Percentiles rank a stretch among this genome's conserved stretches.
These are phyloP conservation scores for Eucalyptus cladocalyx DNA, from an alignment of 345 rosid genomes.

Conservation along the genomic window DNA sequence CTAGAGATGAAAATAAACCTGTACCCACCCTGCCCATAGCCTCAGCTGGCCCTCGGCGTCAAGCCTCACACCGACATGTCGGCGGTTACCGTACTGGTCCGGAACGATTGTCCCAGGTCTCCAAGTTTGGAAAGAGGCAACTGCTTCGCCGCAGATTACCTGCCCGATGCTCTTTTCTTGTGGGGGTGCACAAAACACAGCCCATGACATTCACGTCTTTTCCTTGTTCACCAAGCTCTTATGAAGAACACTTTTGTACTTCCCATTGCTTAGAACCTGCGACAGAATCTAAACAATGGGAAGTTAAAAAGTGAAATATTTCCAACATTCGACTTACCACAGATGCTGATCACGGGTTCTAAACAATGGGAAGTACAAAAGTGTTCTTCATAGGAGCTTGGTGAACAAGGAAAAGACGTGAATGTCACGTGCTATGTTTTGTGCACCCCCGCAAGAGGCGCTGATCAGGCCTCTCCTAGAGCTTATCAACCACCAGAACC, in stretches of 20 bases:
- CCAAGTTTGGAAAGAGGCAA: constrained; percentile 35
- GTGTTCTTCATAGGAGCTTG: constrained; percentile 36
- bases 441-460: constrained; percentile 22
- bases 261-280: constrained; percentile 51
- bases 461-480: constrained; percentile 24
- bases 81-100: constrained; percentile 33
- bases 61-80: constrained; percentile 51
- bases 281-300: neutral
- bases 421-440: constrained; percentile 46
- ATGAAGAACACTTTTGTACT: constrained; percentile 37
- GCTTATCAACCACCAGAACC: constrained; percentile 21
- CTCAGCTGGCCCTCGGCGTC: constrained; percentile 38
- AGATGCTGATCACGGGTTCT: constrained; percentile 14
- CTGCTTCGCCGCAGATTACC: constrained; percentile 32
- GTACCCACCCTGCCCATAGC: constrained; percentile 57
- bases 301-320: neutral
- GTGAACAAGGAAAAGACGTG: constrained; percentile 28
- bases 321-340: neutral
- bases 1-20: constrained; percentile 40
- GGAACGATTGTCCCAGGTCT: constrained; percentile 36
- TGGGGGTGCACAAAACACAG: constrained; percentile 26
- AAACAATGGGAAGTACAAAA: constrained; percentile 39
- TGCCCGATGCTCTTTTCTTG: constrained; percentile 21
- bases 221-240: constrained; percentile 34
- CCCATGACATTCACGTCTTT: constrained; percentile 38